Conservation (phyloP, 2,329 filamentous ascomycete species). For the Exophiala viscosa region DNA sequence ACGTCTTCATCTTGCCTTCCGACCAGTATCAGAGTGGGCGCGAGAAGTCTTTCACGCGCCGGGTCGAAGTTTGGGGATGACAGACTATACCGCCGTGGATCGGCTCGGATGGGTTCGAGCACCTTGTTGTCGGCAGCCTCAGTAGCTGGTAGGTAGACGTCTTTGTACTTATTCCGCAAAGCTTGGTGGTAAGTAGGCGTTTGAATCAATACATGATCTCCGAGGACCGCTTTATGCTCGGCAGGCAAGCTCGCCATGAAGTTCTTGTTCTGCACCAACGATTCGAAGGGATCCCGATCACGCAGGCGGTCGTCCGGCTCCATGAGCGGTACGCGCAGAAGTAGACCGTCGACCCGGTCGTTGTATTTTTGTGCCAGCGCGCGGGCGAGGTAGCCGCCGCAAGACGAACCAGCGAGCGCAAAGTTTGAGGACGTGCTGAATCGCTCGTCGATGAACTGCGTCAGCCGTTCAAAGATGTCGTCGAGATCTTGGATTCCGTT, state of each 20-base stretch:
- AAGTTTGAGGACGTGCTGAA: constrained; percentile 27
- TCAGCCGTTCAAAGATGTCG: constrained; percentile 29
- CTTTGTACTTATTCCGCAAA: constrained; percentile 27
- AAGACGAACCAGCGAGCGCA: constrained; percentile 30
- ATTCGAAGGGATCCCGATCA: constrained; percentile 29
- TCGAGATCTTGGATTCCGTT: constrained; percentile 29
- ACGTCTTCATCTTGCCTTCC: constrained; percentile 31
- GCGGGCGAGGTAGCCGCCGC: constrained; percentile 32
- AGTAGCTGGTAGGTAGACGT: constrained; percentile 19
- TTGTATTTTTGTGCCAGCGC: constrained; percentile 30
- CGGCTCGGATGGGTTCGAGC: constrained; percentile 30
- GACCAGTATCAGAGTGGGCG: constrained; percentile 32
- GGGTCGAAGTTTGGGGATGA: constrained; percentile 24
- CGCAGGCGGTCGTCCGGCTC: constrained; percentile 28
- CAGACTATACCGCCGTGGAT: constrained; percentile 29
- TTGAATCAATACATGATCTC: constrained; percentile 30
- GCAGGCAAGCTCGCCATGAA: constrained; percentile 27
- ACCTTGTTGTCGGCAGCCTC: constrained; percentile 25
- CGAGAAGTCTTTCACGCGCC: constrained; percentile 25
- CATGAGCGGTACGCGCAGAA: constrained; percentile 31
- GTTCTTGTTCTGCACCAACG: constrained; percentile 28
- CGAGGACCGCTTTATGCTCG: constrained; percentile 28
- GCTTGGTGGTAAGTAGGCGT: constrained; percentile 29
- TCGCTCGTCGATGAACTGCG: constrained; percentile 31
- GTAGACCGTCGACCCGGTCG: constrained; percentile 29